Conservation (phyloP, 495 filamentous ascomycete species). For the Pseudoneurospora amorphoporcata region DNA sequence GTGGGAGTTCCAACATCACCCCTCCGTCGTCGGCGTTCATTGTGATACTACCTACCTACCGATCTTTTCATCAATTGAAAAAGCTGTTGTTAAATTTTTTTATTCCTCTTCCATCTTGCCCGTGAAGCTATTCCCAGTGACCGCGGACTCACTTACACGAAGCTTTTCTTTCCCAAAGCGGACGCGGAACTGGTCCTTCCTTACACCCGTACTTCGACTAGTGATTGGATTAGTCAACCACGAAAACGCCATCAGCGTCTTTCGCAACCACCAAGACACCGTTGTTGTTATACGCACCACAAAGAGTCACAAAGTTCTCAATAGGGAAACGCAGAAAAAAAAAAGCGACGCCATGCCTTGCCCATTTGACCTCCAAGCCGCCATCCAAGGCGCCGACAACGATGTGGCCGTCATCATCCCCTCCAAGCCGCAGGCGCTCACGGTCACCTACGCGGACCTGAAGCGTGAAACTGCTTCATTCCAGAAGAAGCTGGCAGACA, state of each 20-base stretch:
- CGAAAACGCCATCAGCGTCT: neutral
- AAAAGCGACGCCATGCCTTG: neutral
- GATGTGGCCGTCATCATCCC: slow-evolving; percentile 59
- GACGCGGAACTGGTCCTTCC: neutral
- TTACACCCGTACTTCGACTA: neutral
- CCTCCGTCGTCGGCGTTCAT: neutral
- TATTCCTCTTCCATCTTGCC: neutral
- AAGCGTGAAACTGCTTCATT: slow-evolving; percentile 50
- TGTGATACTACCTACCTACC: neutral
- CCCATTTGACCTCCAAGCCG: slow-evolving; percentile 25
- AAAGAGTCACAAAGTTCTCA: neutral
- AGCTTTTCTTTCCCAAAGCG: neutral
- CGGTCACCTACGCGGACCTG: slow-evolving; percentile 54
- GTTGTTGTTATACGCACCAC: slow-evolving; percentile 4
- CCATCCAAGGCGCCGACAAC: slow-evolving; percentile 29
- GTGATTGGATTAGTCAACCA: neutral
- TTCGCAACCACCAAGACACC: neutral
- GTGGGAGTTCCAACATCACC: neutral
- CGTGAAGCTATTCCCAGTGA: neutral
- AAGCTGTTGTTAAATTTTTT: neutral
- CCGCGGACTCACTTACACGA: neutral
- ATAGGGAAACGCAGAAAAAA: neutral
- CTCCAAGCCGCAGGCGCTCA: slow-evolving; percentile 42
- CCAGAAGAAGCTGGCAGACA: slow-evolving; percentile 58
- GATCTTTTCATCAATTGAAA: neutral